Conservation (phyloP, 2,329 filamentous ascomycete species). For the Fusarium floridanum region DNA sequence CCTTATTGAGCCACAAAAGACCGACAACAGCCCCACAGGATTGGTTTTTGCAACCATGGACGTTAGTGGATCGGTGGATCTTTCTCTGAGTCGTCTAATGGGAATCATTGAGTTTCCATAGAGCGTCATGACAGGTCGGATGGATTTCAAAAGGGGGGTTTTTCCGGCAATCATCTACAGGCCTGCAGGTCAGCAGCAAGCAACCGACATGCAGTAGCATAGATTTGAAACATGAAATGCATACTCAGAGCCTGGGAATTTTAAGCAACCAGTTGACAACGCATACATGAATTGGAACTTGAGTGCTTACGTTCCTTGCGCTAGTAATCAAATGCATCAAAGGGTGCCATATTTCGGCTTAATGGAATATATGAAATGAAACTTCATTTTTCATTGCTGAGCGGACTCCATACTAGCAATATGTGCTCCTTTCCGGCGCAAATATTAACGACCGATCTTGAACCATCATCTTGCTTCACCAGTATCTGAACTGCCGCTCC, state of each 20-base stretch:
- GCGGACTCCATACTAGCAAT: accelerated
- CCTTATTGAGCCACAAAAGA: not conserved
- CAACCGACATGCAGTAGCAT: not conserved
- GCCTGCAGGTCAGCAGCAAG: not conserved
- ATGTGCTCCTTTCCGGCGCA: not conserved
- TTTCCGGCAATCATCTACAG: not conserved
- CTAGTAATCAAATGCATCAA: not conserved
- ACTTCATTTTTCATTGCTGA: no score
- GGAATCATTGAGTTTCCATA: not conserved
- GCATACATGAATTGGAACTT: not conserved
- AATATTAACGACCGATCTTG: accelerated
- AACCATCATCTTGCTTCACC: not conserved
- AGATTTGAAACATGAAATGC: not conserved
- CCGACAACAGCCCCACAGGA: not conserved
- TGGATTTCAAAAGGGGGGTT: not conserved
- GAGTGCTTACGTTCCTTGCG: no score
- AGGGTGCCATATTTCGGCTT: accelerated
- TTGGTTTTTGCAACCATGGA: not conserved
- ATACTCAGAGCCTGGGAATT: not conserved
- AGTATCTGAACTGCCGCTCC: not conserved
- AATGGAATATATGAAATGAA: not conserved
- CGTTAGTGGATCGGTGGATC: not conserved
- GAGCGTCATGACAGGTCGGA: not conserved
- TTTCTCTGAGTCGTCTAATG: not conserved
- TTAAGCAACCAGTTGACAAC: not conserved